phyloP scores from a whole-genome alignment of 225 moss, liverwort and hornwort genomes.

The Rhytidiadelphus loreus region DNA sequence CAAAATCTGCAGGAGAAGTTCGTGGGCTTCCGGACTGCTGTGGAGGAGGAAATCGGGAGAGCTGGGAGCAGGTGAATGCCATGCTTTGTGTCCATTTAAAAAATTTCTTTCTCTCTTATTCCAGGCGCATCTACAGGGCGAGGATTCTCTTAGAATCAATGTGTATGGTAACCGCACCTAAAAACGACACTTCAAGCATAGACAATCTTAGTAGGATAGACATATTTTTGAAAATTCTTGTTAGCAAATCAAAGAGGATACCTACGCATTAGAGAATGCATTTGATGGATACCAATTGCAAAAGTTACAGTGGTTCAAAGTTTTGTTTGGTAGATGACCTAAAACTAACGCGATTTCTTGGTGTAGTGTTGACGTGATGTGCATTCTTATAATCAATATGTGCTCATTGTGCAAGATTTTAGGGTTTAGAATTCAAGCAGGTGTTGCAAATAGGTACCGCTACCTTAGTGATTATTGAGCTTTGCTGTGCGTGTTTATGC shows the following conservation, averaged over 20 bases:
- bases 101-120: neutral
- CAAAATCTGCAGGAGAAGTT: slow-evolving; percentile 1
- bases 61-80: slow-evolving; percentile 25
- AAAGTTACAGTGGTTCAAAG: neutral
- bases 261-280: neutral
- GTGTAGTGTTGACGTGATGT: neutral
- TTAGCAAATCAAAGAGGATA: neutral
- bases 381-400: neutral
- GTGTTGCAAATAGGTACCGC: neutral
- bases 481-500: neutral
- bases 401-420: neutral
- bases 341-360: neutral
- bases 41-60: slow-evolving; percentile 34
- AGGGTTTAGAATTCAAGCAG: neutral
- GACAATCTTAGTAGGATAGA: neutral
- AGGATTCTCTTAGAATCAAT: neutral
- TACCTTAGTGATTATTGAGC: neutral
- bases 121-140: neutral
- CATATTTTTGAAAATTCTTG: neutral
- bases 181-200: neutral
- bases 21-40: slow-evolving; percentile 13
- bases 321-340: neutral
- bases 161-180: neutral
- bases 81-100: neutral
- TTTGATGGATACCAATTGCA: neutral